These are phyloP conservation scores for Trapa incisa DNA, from an alignment of 345 rosid genomes.

Conservation along the genomic window DNA sequence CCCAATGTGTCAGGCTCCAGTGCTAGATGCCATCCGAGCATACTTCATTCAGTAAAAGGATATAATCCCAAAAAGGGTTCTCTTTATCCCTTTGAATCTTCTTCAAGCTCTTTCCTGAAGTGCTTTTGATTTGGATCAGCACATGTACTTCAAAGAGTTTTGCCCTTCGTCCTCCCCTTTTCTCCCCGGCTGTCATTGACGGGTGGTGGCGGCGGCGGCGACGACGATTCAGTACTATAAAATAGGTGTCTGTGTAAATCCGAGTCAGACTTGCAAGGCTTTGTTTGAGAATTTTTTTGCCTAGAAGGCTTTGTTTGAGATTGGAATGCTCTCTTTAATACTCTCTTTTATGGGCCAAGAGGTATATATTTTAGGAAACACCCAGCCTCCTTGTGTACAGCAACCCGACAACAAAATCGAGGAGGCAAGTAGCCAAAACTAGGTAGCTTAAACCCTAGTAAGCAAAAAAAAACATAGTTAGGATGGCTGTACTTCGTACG, in stretches of 20 bases:
- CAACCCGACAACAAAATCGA: neutral
- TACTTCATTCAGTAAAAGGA: constrained; percentile 32
- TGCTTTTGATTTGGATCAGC: neutral
- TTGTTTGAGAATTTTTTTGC: neutral
- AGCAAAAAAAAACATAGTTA: too few relatives aligned
- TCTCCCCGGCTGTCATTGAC: neutral
- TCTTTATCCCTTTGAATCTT: neutral
- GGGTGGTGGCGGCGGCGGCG: neutral
- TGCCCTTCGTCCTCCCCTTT: too few relatives aligned
- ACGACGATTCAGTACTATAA: neutral
- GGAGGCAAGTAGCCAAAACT: neutral
- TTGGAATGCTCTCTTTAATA: neutral
- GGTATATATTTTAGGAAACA: neutral
- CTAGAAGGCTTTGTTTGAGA: neutral
- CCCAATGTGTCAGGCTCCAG: constrained; percentile 93
- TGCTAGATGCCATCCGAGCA: constrained; percentile 77
- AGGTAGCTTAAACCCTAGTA: too few relatives aligned
- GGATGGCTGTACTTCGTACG: constrained; percentile 4
- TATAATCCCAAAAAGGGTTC: neutral
- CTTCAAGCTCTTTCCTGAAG: neutral
- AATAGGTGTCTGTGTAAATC: neutral
- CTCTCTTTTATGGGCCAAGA: too few relatives aligned
- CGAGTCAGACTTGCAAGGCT: neutral
- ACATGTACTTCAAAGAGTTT: neutral
- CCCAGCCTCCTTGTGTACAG: neutral